Evolutionary conservation across 1,139 yeast genomes (phyloP).

Genomic region (Blastobotrys persicus): DNA sequence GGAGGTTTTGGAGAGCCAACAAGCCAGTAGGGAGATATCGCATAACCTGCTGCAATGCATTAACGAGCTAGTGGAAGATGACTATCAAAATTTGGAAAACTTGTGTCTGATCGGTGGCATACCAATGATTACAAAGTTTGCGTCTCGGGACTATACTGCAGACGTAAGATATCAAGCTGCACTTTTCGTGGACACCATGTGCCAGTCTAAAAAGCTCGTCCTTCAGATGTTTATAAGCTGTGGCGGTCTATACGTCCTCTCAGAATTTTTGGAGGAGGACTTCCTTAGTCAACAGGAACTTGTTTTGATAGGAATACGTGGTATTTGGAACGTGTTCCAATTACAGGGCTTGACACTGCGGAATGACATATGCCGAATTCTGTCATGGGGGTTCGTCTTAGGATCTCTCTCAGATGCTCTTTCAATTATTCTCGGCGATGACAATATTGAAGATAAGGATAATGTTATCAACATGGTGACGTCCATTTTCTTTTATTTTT

Average conservation of each 20-base stretch:
- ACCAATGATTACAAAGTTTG: constrained; percentile 48
- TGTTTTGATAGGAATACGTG: constrained; percentile 48
- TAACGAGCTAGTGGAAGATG: constrained; percentile 42
- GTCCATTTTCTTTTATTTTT: constrained; percentile 33
- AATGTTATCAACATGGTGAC: constrained; percentile 25
- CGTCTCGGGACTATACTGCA: constrained; percentile 40
- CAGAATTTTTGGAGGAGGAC: constrained; percentile 56
- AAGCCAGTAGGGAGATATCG: constrained; percentile 37
- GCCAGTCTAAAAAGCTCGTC: constrained; percentile 43
- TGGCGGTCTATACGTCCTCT: constrained; percentile 54
- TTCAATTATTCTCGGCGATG: constrained; percentile 33
- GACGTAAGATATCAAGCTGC: constrained; percentile 48
- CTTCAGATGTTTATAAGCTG: constrained; percentile 53
- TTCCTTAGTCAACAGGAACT: constrained; percentile 47
- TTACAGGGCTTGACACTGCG: constrained; percentile 44
- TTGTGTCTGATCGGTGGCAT: constrained; percentile 59
- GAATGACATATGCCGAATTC: constrained; percentile 55
- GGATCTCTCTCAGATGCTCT: constrained; percentile 51
- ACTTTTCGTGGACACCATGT: constrained; percentile 41
- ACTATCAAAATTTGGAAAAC: constrained; percentile 46
- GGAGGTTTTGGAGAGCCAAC: constrained; percentile 46
- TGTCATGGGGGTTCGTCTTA: constrained; percentile 49
- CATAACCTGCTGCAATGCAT: constrained; percentile 45
- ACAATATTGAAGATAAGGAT: constrained; percentile 8
- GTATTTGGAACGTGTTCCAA: constrained; percentile 47